Base-by-base conservation (phyloP, 2,329 filamentous ascomycete genomes). In the Clarireedia monteithiana region DNA sequence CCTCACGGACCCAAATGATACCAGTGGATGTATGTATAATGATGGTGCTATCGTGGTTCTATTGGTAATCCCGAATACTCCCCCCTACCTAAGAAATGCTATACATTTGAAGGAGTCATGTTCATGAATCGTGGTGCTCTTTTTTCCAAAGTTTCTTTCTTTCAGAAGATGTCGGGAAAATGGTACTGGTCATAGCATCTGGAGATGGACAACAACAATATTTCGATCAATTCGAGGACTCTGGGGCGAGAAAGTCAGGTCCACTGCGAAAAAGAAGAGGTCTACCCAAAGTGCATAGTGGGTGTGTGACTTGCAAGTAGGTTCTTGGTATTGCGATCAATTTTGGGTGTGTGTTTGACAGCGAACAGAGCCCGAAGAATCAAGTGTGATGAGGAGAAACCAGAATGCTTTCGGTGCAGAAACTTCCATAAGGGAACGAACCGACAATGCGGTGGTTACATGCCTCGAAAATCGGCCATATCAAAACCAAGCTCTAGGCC, bases 221-320 rank as follows among this genome's bases (percentile, higher is more conserved):
- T 39, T 6, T 27, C 10, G n/a, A 6, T 15, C 12, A 44, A 17
- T 44, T 23, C 9, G 10, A 23, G 23, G 40, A 44, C 12, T 17
- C 15, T 30, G 38, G 24, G 24, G 45, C 49, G 24, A 17, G n/a
- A 17, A 49, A 12, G 15, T 50, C 46, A 2, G 20, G 23, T 20
- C 46, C 26, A 7, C 26, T 44, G 10, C 36, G 26, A 44, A 55
- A 50, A 39, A 49, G 52, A 26, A 49, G 38, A 34, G 52, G 46
- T 17, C 24, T 50, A 23, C 46, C 52, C 1, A 55, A 55, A 36
- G 52, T 55, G 27, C 46, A 55, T 20, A 34, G 45, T 6, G 52
- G 52, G 5, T 55, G 52, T 24, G 40, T 27, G 40, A 50, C 52
- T 6, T 55, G 46, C 52, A 55, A 55, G 52, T 55, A n/a, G 12